phyloP scores from a whole-genome alignment of 2,329 filamentous ascomycete species.

The Cladosporium sp. region DNA sequence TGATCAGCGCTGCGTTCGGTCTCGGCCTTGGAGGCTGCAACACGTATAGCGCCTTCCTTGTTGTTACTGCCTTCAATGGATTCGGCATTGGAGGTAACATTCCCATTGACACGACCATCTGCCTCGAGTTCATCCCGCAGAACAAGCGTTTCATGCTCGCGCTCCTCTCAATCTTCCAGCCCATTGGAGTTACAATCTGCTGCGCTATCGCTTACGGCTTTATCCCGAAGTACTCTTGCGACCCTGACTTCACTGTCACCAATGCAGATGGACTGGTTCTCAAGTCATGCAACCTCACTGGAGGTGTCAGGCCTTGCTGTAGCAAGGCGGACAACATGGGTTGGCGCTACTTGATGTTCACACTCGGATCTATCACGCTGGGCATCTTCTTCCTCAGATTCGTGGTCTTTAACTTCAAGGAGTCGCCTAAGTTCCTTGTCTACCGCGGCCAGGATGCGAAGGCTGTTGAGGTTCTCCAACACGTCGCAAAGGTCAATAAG shows the following conservation, averaged over 20 bases:
- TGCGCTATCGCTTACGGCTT: conserved; percentile 57
- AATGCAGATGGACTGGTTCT: conserved; percentile 39
- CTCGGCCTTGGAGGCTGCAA: conserved; percentile 54
- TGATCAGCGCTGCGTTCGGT: conserved; percentile 58
- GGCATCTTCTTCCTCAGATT: conserved; percentile 55
- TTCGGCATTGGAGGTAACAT: conserved; percentile 57
- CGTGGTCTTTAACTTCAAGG: conserved; percentile 57
- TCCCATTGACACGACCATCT: conserved; percentile 59
- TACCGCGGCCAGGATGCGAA: conserved; percentile 55
- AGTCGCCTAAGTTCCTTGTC: conserved; percentile 63
- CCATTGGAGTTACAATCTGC: conserved; percentile 56
- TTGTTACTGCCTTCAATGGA: conserved; percentile 57
- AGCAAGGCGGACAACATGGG: conserved; percentile 45
- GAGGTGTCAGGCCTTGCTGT: conserved; percentile 41
- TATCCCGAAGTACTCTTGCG: conserved; percentile 55
- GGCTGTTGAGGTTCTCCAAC: conserved; percentile 50
- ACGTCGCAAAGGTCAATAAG: conserved; percentile 49
- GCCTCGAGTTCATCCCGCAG: conserved; percentile 57
- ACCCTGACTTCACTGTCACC: conserved; percentile 48
- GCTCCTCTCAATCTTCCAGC: conserved; percentile 58
- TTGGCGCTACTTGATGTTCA: conserved; percentile 50
- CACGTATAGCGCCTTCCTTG: conserved; percentile 54
- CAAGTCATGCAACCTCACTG: conserved; percentile 46
- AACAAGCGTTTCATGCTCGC: conserved; percentile 56
- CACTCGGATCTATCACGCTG: conserved; percentile 44